Conservation (phyloP, 1,284 basidiomycete species). For the Meira nashicola region DNA sequence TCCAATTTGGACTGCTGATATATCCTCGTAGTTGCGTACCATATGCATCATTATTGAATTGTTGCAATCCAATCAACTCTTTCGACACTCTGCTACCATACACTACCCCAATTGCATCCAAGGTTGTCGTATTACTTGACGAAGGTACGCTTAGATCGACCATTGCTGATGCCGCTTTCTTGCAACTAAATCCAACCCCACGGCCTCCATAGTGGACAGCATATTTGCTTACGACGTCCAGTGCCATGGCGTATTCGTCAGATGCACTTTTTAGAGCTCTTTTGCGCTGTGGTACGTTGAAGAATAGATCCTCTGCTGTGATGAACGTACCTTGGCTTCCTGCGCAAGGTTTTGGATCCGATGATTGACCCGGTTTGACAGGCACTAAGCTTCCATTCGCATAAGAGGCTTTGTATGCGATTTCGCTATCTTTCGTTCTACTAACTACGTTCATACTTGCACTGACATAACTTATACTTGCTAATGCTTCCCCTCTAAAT, state of each 20-base stretch:
- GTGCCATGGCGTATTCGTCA: conserved; percentile 86
- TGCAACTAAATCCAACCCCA: conserved; percentile 71
- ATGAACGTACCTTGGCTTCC: conserved; percentile 92
- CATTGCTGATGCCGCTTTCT: conserved; percentile 30
- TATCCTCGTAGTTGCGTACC: conserved; percentile 59
- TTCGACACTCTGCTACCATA: conserved; percentile 78
- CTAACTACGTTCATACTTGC: conserved; percentile 81
- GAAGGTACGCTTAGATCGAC: conserved; percentile 75
- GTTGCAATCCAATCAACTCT: conserved; percentile 63
- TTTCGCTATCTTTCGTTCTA: conserved; percentile 57
- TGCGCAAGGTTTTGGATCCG: conserved; percentile 73
- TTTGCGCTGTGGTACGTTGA: conserved; percentile 83
- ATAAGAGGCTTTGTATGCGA: conserved; percentile 47
- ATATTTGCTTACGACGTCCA: conserved; percentile 91
- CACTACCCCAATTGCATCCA: conserved; percentile 71
- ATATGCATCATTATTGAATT: conserved; percentile 24
- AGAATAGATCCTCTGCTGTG: conserved; percentile 91
- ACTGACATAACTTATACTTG: conserved; percentile 85
- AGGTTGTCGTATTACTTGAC: conserved; percentile 59
- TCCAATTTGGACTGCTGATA: conserved; percentile 83
- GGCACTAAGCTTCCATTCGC: conserved; percentile 31
- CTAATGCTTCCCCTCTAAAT: conserved; percentile 93
- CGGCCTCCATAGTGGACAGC: conserved; percentile 57
- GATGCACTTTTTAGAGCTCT: conserved; percentile 77
- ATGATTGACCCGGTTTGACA: conserved; percentile 34